phyloP scores from a whole-genome alignment of 2,329 filamentous ascomycete species.

The Fusarium chuoi region DNA sequence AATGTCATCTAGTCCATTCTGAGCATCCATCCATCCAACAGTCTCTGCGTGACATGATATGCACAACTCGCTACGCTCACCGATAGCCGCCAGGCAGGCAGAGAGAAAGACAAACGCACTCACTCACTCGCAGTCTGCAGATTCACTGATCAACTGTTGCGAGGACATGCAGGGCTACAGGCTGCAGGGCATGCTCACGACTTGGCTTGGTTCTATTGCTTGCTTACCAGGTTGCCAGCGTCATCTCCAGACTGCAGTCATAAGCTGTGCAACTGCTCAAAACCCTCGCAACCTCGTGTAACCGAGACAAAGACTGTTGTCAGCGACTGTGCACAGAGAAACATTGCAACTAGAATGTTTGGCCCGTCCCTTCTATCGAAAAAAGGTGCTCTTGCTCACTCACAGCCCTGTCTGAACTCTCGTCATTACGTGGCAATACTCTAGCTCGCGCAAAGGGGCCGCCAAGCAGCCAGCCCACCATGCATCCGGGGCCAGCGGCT shows the following conservation, averaged over 20 bases:
- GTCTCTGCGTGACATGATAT: constrained; percentile 43
- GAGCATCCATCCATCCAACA: constrained; percentile 24
- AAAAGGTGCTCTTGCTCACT: constrained; percentile 9
- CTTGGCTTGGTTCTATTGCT: constrained; percentile 8
- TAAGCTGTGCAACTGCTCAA: constrained; percentile 23
- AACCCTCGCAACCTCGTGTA: constrained; percentile 19
- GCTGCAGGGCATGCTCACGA: constrained; percentile 4
- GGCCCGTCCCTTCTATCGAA: constrained; percentile 2
- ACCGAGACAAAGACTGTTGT: constrained; percentile 9
- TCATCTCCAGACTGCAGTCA: constrained; percentile 38
- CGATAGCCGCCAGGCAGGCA: constrained; percentile 33
- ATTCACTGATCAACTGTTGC: background rate
- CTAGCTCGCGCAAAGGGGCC: constrained; percentile 44
- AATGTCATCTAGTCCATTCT: constrained; percentile 26
- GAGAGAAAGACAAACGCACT: constrained; percentile 19
- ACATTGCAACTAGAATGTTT: constrained; percentile 11
- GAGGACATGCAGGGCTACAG: background rate
- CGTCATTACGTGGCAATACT: constrained; percentile 46
- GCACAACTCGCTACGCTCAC: constrained; percentile 36
- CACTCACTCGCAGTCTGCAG: background rate
- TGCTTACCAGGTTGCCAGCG: constrained; percentile 29
- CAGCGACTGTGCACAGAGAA: constrained; percentile 1
- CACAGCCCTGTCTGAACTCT: constrained; percentile 34
- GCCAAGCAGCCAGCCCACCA: constrained; percentile 40
- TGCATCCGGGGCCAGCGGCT: constrained; percentile 33